These are phyloP conservation scores for Wallacemonas rigidus DNA, from an alignment of 208 protist species.

Conservation along the genomic window DNA sequence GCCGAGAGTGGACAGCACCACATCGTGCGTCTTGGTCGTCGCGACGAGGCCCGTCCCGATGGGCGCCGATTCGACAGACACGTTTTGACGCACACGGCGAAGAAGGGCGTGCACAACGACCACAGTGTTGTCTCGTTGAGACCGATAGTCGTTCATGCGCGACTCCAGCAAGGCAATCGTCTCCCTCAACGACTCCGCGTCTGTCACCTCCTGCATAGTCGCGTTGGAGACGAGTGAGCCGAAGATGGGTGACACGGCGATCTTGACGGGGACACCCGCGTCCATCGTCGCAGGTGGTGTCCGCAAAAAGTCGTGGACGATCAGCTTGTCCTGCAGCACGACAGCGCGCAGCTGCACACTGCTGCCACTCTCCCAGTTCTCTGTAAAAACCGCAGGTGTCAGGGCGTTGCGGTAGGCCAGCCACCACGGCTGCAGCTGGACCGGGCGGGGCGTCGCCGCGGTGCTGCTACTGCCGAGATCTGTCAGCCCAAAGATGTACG, in stretches of 20 bases:
- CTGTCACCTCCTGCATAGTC: conserved; percentile 19
- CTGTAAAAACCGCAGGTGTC: conserved; percentile 22
- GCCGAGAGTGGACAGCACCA: conserved; percentile 33
- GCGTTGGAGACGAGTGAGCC: conserved; percentile 41
- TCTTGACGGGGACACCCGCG: neutral
- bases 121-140: conserved; percentile 14
- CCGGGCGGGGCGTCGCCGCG: neutral
- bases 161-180: conserved; percentile 10
- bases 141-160: conserved; percentile 23
- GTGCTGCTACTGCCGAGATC: conserved; percentile 15
- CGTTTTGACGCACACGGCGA: neutral
- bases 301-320: conserved; percentile 28
- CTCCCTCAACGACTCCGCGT: conserved; percentile 7
- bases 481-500: conserved; percentile 26
- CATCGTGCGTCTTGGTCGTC: conserved; percentile 15
- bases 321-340: conserved; percentile 29
- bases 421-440: conserved; percentile 32
- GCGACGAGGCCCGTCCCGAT: neutral
- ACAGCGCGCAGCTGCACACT: conserved; percentile 33
- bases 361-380: conserved; percentile 29
- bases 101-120: conserved; percentile 16
- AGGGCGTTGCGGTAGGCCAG: conserved; percentile 21
- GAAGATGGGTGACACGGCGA: conserved; percentile 37
- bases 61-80: neutral
- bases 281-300: neutral